Evolutionary conservation across 2,329 filamentous ascomycete species (phyloP), one percentile per base, ranked within the genome.

Genomic region (Pseudocercospora eumusae): DNA sequence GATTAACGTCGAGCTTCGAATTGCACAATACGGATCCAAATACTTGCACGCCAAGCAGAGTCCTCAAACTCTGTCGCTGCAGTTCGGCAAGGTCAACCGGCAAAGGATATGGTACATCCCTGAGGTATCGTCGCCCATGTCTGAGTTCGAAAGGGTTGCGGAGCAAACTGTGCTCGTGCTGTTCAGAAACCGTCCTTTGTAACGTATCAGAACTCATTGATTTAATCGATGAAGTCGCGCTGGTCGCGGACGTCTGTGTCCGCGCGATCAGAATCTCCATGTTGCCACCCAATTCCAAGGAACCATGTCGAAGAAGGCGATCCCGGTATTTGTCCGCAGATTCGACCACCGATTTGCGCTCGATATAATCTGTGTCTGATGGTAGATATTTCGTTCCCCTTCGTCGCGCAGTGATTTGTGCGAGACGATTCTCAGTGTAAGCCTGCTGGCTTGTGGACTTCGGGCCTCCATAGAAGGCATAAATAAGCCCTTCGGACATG

Each of bases 71-170:
- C 77, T 97, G 93, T 61, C 93, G 86, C 76, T 96, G 92, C 54
- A 96, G 84, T 77, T 97, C 93, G 44, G 88, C 81, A 44, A 96
- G 84, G 77, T 97, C 93, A 78, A 90, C 89, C 42, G 93, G 93
- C 1, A 97, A 81, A n/a, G 92, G 92, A 71, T 98, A 97, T 7
- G 86, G 79, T 28, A 90, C 80, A 71, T 96, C 91, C 73, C 89
- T 86, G 66, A 96, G 84, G 77, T 93, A 97, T 52, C 89, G 89
- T 61, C 92, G 89, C 57, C 91, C 91, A 79, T 95, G 88, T 71
- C 89, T 87, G 66, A 88, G 79, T 67, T 89, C 71, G 56, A 66
- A 72, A 3, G 69, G 64, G 20, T 62, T 59, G 21, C 57, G 59
- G 15, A 62, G 62, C 18, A 66, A 42, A 15, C 50, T 53, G 20